Conservation (phyloP, 768 basidiomycete genomes). For the Pleurotus citrinopileatus region DNA sequence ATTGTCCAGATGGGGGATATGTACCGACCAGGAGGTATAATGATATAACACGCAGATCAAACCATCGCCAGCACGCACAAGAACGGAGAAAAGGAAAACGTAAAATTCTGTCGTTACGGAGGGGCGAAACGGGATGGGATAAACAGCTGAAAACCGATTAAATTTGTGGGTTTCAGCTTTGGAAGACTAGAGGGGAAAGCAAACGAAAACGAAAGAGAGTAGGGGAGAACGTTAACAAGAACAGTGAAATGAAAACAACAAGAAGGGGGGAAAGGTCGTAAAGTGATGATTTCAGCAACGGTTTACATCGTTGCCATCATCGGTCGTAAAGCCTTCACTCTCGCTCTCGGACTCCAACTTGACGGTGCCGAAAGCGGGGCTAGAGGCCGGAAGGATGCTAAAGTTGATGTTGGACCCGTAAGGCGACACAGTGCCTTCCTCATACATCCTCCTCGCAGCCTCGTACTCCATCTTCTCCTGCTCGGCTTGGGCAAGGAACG, state of each 20-base stretch:
- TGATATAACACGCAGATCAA: conserved; percentile 11
- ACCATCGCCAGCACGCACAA: neutral
- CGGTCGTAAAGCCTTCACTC: conserved; percentile 59
- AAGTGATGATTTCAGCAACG: conserved; percentile 25
- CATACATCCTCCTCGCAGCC: conserved; percentile 79
- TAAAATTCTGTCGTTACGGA: neutral
- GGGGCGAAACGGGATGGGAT: conserved; percentile 11
- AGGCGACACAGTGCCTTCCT: conserved; percentile 68
- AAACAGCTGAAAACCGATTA: conserved; percentile 4
- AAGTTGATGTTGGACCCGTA: conserved; percentile 78
- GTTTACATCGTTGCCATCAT: conserved; percentile 42
- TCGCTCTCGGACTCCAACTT: conserved; percentile 68
- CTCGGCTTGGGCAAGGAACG: conserved; percentile 90
- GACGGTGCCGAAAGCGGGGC: conserved; percentile 47
- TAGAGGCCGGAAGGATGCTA: conserved; percentile 59
- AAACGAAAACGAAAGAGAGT: neutral
- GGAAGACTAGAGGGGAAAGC: neutral
- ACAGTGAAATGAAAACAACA: conserved; percentile 3
- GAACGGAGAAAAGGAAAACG: no score
- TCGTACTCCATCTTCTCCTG: conserved; percentile 96
- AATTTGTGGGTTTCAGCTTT: neutral
- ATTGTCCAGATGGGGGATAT: conserved; percentile 13
- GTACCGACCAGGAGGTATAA: conserved; percentile 13
- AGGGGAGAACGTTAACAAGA: neutral
- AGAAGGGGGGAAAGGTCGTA: conserved; percentile 8